Evolutionary conservation across 2,329 filamentous ascomycete genomes (phyloP).

Genomic region (Talaromyces sp.): DNA sequence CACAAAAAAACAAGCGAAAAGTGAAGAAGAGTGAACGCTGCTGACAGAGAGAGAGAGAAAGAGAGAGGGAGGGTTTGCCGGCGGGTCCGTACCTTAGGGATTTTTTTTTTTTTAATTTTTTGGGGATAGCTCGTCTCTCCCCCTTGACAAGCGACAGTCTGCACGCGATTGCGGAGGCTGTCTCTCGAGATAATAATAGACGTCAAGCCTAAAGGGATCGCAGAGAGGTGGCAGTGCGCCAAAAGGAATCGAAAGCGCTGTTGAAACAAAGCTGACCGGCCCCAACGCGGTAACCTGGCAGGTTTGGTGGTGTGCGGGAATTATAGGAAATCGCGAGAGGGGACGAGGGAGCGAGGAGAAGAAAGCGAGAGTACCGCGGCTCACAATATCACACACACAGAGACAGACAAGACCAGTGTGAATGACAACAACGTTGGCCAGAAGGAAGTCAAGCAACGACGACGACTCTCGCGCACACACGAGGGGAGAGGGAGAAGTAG

Average conservation of each 20-base stretch:
- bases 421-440: background rate
- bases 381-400: background rate
- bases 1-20: background rate
- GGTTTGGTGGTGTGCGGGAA: slow-evolving; percentile 3
- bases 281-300: slow-evolving; percentile 1
- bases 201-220: background rate
- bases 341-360: background rate
- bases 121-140: slow-evolving; percentile 9
- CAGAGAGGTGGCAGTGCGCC: background rate
- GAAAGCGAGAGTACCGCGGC: background rate
- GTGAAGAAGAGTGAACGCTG: background rate
- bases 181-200: background rate
- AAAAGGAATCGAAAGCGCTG: background rate
- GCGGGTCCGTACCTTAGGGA: background rate
- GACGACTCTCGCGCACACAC: slow-evolving; percentile 13
- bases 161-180: slow-evolving; percentile 18
- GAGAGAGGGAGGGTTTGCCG: background rate
- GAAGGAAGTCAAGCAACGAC: background rate
- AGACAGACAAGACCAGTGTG: background rate
- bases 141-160: slow-evolving; percentile 18
- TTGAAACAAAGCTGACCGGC: background rate
- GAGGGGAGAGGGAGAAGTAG: slow-evolving; percentile 16
- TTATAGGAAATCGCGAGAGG: background rate
- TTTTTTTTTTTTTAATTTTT: background rate
- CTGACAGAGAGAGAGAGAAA: background rate